Conservation (phyloP, 345 rosid species). For the Erodium maritimum region DNA sequence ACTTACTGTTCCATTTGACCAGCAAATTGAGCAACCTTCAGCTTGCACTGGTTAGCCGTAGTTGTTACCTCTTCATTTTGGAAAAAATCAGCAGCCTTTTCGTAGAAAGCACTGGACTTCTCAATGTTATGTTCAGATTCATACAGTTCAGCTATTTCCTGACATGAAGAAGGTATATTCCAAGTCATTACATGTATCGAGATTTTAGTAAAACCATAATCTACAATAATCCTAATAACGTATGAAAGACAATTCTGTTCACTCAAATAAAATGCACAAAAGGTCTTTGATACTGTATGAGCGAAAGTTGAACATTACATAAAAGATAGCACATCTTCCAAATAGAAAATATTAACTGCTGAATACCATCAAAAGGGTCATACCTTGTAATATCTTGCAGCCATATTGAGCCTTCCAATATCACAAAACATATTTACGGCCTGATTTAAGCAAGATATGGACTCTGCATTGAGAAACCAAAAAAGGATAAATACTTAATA, state of each 20-base stretch:
- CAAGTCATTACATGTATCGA: too few relatives aligned
- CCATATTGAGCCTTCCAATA: conserved; percentile 95
- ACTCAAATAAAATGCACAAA: too few relatives aligned
- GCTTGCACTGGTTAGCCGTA: conserved; percentile 97
- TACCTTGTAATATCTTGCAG: conserved; percentile 96
- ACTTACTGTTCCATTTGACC: conserved; percentile 86
- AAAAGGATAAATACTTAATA: not conserved
- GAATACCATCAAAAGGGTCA: too few relatives aligned
- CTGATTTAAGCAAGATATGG: conserved; percentile 76
- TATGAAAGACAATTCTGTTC: too few relatives aligned
- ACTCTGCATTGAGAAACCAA: conserved; percentile 41
- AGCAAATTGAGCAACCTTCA: conserved; percentile 91
- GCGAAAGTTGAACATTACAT: too few relatives aligned
- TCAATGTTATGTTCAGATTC: conserved; percentile 55
- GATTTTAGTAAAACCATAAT: too few relatives aligned
- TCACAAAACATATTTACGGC: conserved; percentile 79
- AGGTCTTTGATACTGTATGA: too few relatives aligned
- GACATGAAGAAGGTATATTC: conserved; percentile 8
- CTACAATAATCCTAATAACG: too few relatives aligned
- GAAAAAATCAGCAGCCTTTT: conserved; percentile 72
- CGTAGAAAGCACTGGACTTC: conserved; percentile 55
- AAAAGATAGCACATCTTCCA: too few relatives aligned
- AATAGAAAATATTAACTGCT: too few relatives aligned
- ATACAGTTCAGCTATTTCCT: conserved; percentile 79
- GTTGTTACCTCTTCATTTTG: conserved; percentile 78